These are phyloP conservation scores for Geotrichum restrictum DNA, from an alignment of 1,139 yeast species.

Conservation along the genomic window DNA sequence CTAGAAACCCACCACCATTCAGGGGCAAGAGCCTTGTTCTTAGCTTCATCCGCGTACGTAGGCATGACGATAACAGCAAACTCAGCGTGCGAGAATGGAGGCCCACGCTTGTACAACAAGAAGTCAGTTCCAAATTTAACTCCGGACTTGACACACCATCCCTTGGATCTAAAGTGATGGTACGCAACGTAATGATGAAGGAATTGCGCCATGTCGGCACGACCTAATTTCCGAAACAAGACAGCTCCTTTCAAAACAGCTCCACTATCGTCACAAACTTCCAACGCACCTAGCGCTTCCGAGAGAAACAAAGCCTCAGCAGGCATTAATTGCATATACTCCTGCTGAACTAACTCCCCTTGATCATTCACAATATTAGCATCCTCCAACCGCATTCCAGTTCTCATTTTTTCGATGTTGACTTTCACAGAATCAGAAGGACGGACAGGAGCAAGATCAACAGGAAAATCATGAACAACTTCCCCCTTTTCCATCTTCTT, in stretches of 20 bases:
- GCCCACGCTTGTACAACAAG: conserved; percentile 81
- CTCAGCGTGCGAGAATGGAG: conserved; percentile 94
- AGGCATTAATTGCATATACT: conserved; percentile 68
- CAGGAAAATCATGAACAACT: conserved; percentile 29
- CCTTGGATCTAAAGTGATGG: conserved; percentile 80
- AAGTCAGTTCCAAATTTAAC: conserved; percentile 86
- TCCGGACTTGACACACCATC: conserved; percentile 94
- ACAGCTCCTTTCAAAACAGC: conserved; percentile 21
- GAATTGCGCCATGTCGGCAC: conserved; percentile 23
- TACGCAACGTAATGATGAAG: conserved; percentile 62
- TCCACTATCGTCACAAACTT: conserved; percentile 12
- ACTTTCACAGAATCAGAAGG: conserved; percentile 20
- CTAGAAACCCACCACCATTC: conserved; percentile 66
- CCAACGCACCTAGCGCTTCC: conserved; percentile 48
- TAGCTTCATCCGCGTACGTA: conserved; percentile 36
- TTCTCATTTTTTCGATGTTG: conserved; percentile 16
- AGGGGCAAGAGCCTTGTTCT: conserved; percentile 29
- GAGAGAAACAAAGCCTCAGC: conserved; percentile 69
- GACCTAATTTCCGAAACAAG: conserved; percentile 19
- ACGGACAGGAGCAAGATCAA: conserved; percentile 29
- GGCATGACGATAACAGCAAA: conserved; percentile 57
- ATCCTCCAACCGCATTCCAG: conserved; percentile 24
- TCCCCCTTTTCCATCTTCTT: conserved; percentile 23
- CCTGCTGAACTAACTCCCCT: conserved; percentile 48
- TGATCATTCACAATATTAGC: conserved; percentile 38